Base-by-base conservation (phyloP, 192 early-diverging fungal genomes). In the Coemansia sp. region DNA sequence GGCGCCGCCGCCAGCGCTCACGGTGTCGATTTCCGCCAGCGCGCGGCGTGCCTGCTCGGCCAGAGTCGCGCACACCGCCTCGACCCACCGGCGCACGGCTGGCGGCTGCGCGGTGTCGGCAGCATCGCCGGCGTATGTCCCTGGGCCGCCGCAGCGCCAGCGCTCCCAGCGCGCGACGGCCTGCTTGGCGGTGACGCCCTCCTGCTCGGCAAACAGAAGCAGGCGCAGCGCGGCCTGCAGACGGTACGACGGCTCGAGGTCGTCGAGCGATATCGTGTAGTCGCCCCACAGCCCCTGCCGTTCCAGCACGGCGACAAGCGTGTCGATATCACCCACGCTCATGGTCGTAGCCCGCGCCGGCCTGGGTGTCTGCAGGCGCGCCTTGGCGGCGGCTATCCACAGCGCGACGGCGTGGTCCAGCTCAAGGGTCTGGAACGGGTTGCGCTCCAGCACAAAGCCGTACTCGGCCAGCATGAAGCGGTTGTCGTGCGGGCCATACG, bases 401-500 rank as follows among this genome's bases (percentile, higher is more conserved):
- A 14, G 28, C 0, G 40, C 23, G 7, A 69, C 58, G 0, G 50
- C 40, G 34, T 55, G 26, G 36, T 65, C 61, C 15, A 76, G 53
- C 27, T 64, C 54, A 5, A 76, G 35, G 8, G 46, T n/a, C 53
- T 54, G 58, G 58, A 44, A 53, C 14, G 73, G 73, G 28, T 76
- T 76, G 22, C 28, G 22, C 0, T 32, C 51, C 9, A 58, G 33
- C 17, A 59, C 67, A 26, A 76, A 76, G 9, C 73, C 73, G 46
- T 76, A 76, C 39, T 76, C 73, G 15, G 58, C 57, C 13, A 76
- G 58, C 60, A 76, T 58, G 28, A 65, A 70, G 9, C 43, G 24
- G 62, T 69, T 76, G 45, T 68, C 66, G 51, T 76, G 65, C 8
- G 67, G 73, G 2, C 67, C 66, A 23, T 76, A 76, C 22, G 58